These are phyloP conservation scores for Baudoinia panamericana DNA, from an alignment of 495 filamentous ascomycete species.

Conservation along the genomic window DNA sequence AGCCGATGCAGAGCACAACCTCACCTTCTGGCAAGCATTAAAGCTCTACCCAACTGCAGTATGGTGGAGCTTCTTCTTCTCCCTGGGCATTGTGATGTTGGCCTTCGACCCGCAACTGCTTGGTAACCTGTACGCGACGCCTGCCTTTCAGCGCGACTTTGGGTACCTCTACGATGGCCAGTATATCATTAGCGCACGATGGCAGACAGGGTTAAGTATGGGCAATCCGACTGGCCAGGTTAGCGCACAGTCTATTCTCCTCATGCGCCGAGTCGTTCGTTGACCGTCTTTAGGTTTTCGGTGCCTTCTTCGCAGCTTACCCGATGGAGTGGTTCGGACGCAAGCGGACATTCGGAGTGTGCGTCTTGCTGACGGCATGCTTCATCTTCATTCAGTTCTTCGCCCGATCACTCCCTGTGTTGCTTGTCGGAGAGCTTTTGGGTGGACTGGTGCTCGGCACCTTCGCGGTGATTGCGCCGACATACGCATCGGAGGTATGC, in stretches of 20 bases:
- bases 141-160: slow-evolving; percentile 27
- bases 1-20: slow-evolving; percentile 23
- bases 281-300: no score
- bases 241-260: slow-evolving; percentile 16
- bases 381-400: slow-evolving; percentile 43
- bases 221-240: slow-evolving; percentile 29
- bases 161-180: slow-evolving; percentile 25
- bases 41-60: slow-evolving; percentile 45
- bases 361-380: slow-evolving; percentile 29
- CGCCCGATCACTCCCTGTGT: slow-evolving; percentile 27
- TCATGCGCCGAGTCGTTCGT: no score
- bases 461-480: slow-evolving; percentile 28
- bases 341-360: slow-evolving; percentile 27
- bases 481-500: slow-evolving; percentile 35
- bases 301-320: slow-evolving; percentile 19
- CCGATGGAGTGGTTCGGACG: slow-evolving; percentile 31
- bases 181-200: slow-evolving; percentile 25
- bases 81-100: slow-evolving; percentile 11
- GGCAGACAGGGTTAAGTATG: slow-evolving; percentile 28
- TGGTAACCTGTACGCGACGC: slow-evolving; percentile 28
- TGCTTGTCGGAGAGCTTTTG: slow-evolving; percentile 30
- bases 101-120: slow-evolving; percentile 23
- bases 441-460: slow-evolving; percentile 26
- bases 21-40: slow-evolving; percentile 25
- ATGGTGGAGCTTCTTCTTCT: slow-evolving; percentile 24